Conservation (phyloP, 2,329 filamentous ascomycete species). For the Camillea tinctor region DNA sequence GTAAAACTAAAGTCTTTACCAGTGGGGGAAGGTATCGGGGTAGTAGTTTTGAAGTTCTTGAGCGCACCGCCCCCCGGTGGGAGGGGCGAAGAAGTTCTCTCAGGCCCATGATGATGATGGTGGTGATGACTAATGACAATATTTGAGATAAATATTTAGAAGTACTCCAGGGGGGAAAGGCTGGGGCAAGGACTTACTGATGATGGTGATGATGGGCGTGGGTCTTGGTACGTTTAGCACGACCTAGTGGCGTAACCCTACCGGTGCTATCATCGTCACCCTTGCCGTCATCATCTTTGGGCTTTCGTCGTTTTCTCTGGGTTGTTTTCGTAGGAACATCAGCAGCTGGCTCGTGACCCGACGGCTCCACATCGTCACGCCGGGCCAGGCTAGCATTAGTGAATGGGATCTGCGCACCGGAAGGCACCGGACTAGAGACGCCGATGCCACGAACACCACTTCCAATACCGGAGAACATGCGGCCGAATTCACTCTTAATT, state of each 20-base stretch:
- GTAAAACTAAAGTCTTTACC: conserved; percentile 40
- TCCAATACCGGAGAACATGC: conserved; percentile 92
- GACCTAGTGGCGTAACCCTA: conserved; percentile 56
- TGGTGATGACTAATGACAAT: conserved; percentile 36
- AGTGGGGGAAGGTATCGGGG: conserved; percentile 45
- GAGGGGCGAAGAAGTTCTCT: conserved; percentile 45
- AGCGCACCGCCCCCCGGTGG: conserved; percentile 43
- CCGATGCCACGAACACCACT: conserved; percentile 52
- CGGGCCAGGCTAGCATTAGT: conserved; percentile 44
- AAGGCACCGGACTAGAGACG: conserved; percentile 50
- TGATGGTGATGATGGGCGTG: conserved; percentile 64
- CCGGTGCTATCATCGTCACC: conserved; percentile 67
- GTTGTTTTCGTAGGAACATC: conserved; percentile 43
- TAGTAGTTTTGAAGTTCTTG: conserved; percentile 49
- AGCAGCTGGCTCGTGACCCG: conserved; percentile 43
- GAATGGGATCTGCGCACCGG: conserved; percentile 45
- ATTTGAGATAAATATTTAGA: conserved; percentile 23
- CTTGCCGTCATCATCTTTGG: conserved; percentile 72
- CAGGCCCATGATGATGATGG: conserved; percentile 57
- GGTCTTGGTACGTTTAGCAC: conserved; percentile 67
- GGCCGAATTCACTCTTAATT: conserved; percentile 92
- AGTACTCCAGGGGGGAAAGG: conserved; percentile 2
- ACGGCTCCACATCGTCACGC: conserved; percentile 51
- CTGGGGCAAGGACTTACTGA: conserved; percentile 49
- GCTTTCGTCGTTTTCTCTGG: conserved; percentile 64